Percentiles rank a stretch among this genome's conserved stretches.
Evolutionary conservation across 345 rosid genomes (phyloP).

Genomic region (Stellera chamaejasme): DNA sequence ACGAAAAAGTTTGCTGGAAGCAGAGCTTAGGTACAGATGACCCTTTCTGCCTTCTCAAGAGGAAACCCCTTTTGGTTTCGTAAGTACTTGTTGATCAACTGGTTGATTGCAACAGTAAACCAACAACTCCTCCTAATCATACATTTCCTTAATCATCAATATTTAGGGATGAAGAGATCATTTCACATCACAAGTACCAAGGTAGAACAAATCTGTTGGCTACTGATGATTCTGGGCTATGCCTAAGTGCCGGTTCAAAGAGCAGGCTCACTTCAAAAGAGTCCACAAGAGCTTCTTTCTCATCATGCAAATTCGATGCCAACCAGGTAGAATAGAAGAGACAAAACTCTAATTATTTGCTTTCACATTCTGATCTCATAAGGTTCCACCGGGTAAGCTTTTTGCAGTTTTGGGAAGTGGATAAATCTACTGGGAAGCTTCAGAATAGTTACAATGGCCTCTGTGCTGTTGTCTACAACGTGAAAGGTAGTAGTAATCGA

Average conservation of each 20-base stretch:
- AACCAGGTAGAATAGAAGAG: constrained; percentile 53
- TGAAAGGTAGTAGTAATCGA: constrained; percentile 44
- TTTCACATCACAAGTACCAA: constrained; percentile 27
- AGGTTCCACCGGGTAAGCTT: constrained; percentile 8
- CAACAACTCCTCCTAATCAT: constrained; percentile 1
- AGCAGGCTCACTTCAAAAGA: constrained; percentile 63
- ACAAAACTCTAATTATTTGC: neutral
- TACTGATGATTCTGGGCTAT: constrained; percentile 41
- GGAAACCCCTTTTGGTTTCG: constrained; percentile 40
- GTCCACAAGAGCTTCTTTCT: constrained; percentile 42
- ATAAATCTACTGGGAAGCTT: constrained; percentile 40
- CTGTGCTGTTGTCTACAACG: constrained; percentile 52
- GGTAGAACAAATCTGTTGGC: constrained; percentile 45
- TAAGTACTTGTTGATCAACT: constrained; percentile 19
- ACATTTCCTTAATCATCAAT: constrained; percentile 3
- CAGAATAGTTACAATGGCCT: constrained; percentile 75
- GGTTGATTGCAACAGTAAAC: neutral
- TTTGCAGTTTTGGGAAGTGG: constrained; percentile 79
- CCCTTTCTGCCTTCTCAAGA: constrained; percentile 63
- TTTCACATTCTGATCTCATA: neutral
- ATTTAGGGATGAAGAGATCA: constrained; percentile 47
- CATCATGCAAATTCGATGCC: constrained; percentile 58
- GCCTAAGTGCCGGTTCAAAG: constrained; percentile 69
- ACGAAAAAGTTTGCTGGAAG: constrained; percentile 66
- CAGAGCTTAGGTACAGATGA: constrained; percentile 20